Evolutionary conservation across 495 filamentous ascomycete species (phyloP).

Genomic region (Daldinia loculata): DNA sequence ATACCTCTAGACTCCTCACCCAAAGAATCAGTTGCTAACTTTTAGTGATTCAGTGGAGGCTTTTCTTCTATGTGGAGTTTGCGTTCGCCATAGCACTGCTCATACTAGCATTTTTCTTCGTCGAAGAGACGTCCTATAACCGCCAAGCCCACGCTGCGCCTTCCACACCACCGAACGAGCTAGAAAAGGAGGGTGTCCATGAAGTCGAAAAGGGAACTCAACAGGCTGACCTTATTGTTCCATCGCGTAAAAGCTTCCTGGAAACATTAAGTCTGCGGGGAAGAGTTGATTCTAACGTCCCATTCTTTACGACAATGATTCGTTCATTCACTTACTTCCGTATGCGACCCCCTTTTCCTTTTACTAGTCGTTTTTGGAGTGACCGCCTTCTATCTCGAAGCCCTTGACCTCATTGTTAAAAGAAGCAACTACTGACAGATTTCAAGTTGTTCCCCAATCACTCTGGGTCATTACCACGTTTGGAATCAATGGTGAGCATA

Average conservation of each 20-base stretch:
- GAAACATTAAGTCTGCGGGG: constrained; percentile 61
- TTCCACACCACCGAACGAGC: constrained; percentile 33
- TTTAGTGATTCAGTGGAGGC: constrained; percentile 53
- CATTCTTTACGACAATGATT: constrained; percentile 64
- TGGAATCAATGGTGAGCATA: constrained; percentile 50
- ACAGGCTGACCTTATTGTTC: constrained; percentile 33
- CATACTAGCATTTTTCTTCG: constrained; percentile 67
- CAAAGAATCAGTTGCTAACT: background rate
- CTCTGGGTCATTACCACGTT: constrained; percentile 67
- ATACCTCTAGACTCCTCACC: background rate
- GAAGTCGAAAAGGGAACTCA: constrained; percentile 30
- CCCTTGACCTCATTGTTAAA: background rate
- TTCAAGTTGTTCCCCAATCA: constrained; percentile 59
- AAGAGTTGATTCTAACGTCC: constrained; percentile 57
- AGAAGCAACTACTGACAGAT: background rate
- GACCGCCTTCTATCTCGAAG: background rate
- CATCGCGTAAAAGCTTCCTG: constrained; percentile 56
- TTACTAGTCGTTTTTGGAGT: background rate
- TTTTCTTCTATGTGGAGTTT: constrained; percentile 72
- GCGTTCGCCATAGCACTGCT: constrained; percentile 65
- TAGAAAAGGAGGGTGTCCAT: constrained; percentile 34
- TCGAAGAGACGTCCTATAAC: constrained; percentile 68
- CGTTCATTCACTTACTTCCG: constrained; percentile 65
- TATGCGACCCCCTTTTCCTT: background rate
- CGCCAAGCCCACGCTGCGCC: constrained; percentile 42